phyloP scores from a whole-genome alignment of 2,329 filamentous ascomycete species.

The Trichoderma breve region DNA sequence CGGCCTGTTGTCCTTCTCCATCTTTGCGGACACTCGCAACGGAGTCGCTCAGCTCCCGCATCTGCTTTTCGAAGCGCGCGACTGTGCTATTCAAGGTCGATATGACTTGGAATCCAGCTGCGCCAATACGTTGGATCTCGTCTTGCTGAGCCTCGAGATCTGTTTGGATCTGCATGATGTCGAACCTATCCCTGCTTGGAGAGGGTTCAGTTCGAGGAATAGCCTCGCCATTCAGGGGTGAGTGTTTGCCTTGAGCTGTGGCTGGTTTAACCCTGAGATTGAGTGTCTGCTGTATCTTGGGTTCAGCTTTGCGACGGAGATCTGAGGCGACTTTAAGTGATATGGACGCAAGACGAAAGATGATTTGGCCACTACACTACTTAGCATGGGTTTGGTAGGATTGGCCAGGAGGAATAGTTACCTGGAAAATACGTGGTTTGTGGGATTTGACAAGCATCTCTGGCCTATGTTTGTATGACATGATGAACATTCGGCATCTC shows the following conservation, averaged over 20 bases:
- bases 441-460: slow-evolving; percentile 34
- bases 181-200: slow-evolving; percentile 12
- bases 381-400: slow-evolving; percentile 2
- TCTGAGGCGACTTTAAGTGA: slow-evolving; percentile 25
- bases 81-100: slow-evolving; percentile 38
- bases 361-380: slow-evolving; percentile 35
- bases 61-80: slow-evolving; percentile 35
- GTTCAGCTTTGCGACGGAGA: slow-evolving; percentile 28
- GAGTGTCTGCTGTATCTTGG: slow-evolving; percentile 35
- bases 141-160: slow-evolving; percentile 36
- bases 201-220: not conserved
- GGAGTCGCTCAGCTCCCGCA: slow-evolving; percentile 33
- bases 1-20: slow-evolving; percentile 24
- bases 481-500: slow-evolving; percentile 35
- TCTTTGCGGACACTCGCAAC: slow-evolving; percentile 30
- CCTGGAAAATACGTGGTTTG: slow-evolving; percentile 40
- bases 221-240: not conserved
- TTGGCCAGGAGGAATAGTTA: slow-evolving; percentile 26
- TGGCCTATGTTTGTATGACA: slow-evolving; percentile 37
- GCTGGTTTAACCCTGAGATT: slow-evolving; percentile 28
- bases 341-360: slow-evolving; percentile 35
- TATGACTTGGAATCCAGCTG: slow-evolving; percentile 37
- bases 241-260: slow-evolving; percentile 8
- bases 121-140: slow-evolving; percentile 39
- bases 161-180: slow-evolving; percentile 33